Base-by-base conservation (phyloP, 371 early-diverging fungal species). In the Fennellomyces sp. region DNA sequence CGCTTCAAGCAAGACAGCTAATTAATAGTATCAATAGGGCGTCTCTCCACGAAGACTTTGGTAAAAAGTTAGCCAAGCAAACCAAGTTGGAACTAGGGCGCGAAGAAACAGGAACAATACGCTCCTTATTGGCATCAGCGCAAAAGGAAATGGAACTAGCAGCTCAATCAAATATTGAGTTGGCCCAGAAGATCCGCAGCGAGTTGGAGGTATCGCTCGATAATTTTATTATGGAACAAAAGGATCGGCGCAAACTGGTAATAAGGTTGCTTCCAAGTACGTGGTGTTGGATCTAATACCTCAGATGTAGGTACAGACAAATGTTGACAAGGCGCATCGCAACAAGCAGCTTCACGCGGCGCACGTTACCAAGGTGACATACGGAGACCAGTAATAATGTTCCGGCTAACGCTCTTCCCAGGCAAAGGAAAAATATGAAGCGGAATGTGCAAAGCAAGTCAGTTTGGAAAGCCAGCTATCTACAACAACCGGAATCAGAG, bases 1-100 rank as follows among this genome's bases (percentile, higher is more conserved):
- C 17, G 12, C 5, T 52, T 29, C n/a, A n/a, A n/a, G n/a, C n/a
- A n/a, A n/a, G n/a, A n/a, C n/a, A n/a, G n/a, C n/a, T n/a, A n/a
- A n/a, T n/a, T n/a, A n/a, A n/a, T n/a, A n/a, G n/a, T n/a, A n/a
- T n/a, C n/a, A n/a, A n/a, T 68, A 54, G 96, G 45, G 91, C 94
- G 0, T 64, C 82, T 0, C 73, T 95, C 38, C 95, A 96, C 51
- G 96, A 96, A 65, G 95, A 96, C 5, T 87, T 93, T 64, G 94
- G 91, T 30, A 91, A 89, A 65, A 85, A 88, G 55, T 62, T 96
- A 52, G 58, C 83, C 39, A 94, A 94, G 68, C 80, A 94, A 23
- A 78, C 94, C 11, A 92, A 91, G 57, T 65, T 78, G 2, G 89
- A 88, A 28, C 78, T 91, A 26, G 91, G 95, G 0, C 86, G 84